phyloP scores from a whole-genome alignment of 2,329 filamentous ascomycete species.

The Trichoderma guizhouense region DNA sequence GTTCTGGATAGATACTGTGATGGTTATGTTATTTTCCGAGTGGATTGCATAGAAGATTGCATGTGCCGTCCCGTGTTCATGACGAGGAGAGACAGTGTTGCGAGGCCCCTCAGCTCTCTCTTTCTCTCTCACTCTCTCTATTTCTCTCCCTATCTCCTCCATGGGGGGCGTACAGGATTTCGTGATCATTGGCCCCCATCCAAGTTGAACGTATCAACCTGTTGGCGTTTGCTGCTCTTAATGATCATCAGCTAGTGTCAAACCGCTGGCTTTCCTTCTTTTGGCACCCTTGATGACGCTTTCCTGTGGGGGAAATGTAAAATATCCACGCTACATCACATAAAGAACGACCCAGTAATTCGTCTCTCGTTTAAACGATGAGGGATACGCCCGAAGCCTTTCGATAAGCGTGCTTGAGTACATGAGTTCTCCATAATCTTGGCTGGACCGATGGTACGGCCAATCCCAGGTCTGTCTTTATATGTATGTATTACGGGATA shows the following conservation, averaged over 20 bases:
- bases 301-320: neutral
- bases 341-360: neutral
- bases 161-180: neutral
- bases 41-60: neutral
- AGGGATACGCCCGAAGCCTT: neutral
- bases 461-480: neutral
- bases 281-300: neutral
- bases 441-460: neutral
- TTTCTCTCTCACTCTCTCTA: neutral
- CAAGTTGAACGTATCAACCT: neutral
- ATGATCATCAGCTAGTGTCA: neutral
- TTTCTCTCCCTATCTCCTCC: neutral
- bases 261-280: neutral
- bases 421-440: neutral
- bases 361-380: neutral
- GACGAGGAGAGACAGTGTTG: neutral
- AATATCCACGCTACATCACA: neutral
- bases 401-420: neutral
- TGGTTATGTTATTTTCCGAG: neutral
- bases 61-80: neutral
- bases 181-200: neutral
- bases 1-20: constrained; percentile 1
- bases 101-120: neutral
- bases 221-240: neutral
- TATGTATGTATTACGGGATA: neutral